Evolutionary conservation across 768 basidiomycete species (phyloP), one percentile per base, ranked within the genome.

Genomic region (Suillus fuscotomentosus): DNA sequence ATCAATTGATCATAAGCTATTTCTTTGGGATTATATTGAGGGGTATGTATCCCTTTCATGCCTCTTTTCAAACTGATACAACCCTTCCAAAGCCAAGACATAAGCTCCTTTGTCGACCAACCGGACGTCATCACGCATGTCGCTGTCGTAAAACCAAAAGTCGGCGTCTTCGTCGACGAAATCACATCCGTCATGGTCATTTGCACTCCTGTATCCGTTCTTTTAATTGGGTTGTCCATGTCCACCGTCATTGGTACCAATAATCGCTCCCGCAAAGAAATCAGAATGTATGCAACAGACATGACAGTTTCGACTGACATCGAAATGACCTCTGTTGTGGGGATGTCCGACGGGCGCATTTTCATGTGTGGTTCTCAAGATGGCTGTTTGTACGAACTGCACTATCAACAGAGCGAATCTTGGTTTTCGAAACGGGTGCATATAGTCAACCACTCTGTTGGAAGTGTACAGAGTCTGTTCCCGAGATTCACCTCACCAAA

Each of bases 21-120:
- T 97, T 71, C 80, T 99, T 27, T 99, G 97, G 97, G 95, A 99
- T 76, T 99, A 97, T 74, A 80, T 88, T 42, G 92, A 97, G 69
- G 94, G 95, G 96, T 97, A 69, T 63, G 90, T 80, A 48, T 31
- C 50, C 27, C 60, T 48, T 63, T 13, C 38, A 17, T 60, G 31
- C 59, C 62, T 62, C 48, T 68, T 67, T 31, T 1, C 3, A 31
- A 27, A 27, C 17, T 59, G 41, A 42, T 59, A 31, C 10, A 20
- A 63, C 53, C 60, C 17, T 60, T 50, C 63, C 63, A 51, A 67
- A 91, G 95, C n/a, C 89, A 92, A 75, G 94, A 95, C 74, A 89
- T 97, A 68, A 90, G 85, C 68, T 93, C 93, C n/a, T 97, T 92
- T 73, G 88, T 91, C 41, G 94, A 97, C 73, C 92, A 97, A 72